These are phyloP conservation scores for Puya raimondii DNA, from an alignment of 176 grass and related monocot genomes.

Conservation along the genomic window DNA sequence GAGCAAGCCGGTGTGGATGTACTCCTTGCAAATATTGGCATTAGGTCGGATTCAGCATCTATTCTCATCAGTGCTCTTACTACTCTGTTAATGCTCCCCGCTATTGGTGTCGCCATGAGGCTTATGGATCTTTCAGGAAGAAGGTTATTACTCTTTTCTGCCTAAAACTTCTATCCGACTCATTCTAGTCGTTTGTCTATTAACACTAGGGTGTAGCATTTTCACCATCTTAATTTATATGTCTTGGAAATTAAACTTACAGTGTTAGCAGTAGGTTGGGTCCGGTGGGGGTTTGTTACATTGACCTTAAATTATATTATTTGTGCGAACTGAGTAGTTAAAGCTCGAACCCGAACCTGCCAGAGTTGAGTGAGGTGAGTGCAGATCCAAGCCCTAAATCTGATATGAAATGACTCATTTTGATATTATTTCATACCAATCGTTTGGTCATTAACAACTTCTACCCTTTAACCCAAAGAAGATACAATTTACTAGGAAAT, in stretches of 20 bases:
- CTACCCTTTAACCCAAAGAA: no score
- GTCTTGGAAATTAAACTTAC: no score
- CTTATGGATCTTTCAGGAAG: conserved; percentile 98
- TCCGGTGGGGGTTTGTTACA: not conserved
- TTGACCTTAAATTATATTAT: no score
- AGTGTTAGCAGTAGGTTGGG: no score
- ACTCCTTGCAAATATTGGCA: conserved; percentile 76
- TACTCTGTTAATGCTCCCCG: conserved; percentile 93
- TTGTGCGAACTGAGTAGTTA: no score
- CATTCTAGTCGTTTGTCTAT: not conserved
- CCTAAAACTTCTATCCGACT: not conserved
- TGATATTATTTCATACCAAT: no score
- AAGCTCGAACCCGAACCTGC: no score
- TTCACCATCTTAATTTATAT: not conserved
- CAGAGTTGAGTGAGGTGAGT: no score
- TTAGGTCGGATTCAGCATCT: conserved; percentile 65
- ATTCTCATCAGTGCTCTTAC: conserved; percentile 93
- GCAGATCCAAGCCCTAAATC: no score
- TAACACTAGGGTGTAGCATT: not conserved
- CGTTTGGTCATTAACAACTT: no score
- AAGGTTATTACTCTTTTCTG: conserved; percentile 40
- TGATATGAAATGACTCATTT: no score
- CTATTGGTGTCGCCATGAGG: conserved; percentile 91
- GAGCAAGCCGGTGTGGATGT: conserved; percentile 87
- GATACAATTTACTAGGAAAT: no score